Conservation (phyloP, 225 moss, liverwort and hornwort genomes). For the Sphagnum contortum region DNA sequence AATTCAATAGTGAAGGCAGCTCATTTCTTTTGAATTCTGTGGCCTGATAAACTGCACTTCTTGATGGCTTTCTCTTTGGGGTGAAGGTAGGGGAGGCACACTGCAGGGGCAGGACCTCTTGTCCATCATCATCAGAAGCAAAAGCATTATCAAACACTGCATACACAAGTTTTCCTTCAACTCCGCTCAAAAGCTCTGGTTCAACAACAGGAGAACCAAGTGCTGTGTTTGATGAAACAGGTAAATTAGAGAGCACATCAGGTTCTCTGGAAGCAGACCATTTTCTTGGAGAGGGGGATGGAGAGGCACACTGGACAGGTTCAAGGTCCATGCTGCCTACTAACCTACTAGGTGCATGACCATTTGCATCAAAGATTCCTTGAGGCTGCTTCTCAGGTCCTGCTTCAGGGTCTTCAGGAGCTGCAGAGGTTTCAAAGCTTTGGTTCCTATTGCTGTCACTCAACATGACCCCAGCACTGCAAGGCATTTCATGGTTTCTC, state of each 20-base stretch:
- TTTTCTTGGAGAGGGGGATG: constrained; percentile 24
- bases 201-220: constrained; percentile 7
- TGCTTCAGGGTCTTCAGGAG: neutral
- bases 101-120: constrained; percentile 34
- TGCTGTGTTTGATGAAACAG: constrained; percentile 3
- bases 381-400: neutral
- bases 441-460: constrained; percentile 7
- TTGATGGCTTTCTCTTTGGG: constrained; percentile 15
- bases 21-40: constrained; percentile 17
- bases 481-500: constrained; percentile 1
- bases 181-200: constrained; percentile 12
- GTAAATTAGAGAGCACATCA: constrained; percentile 19
- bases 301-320: constrained; percentile 39
- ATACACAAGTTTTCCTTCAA: constrained; percentile 12
- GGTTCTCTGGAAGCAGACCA: constrained; percentile 15
- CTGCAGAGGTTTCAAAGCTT: constrained; percentile 13
- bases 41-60: constrained; percentile 20
- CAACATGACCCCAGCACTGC: neutral
- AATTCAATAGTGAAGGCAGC: constrained; percentile 10
- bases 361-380: neutral
- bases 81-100: constrained; percentile 50
- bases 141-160: constrained; percentile 20
- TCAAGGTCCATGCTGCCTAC: constrained; percentile 31
- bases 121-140: constrained; percentile 25
- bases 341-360: constrained; percentile 12